Base-by-base conservation (phyloP, 257 asterid species). In the Handroanthus guayacan region DNA sequence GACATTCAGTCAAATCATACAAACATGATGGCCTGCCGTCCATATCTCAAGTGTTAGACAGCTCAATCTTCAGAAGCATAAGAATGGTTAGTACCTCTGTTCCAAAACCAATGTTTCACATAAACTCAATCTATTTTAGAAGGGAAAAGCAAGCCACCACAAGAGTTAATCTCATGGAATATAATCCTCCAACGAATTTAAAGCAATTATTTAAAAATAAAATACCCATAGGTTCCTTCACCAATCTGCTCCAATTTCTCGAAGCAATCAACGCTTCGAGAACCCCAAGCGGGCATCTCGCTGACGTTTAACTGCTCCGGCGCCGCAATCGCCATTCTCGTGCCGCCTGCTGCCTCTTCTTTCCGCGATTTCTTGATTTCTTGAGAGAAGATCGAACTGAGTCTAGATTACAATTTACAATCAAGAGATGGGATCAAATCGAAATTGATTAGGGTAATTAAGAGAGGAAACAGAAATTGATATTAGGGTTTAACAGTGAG, bases 211-310 rank as follows among this genome's bases (percentile, higher is more conserved):
- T 4, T 0, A 37, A 69, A 74, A 77, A 54, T 14, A 39, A 45
- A 41, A 18, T 85, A 92, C 97, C 97, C 97, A 81, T 92, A 92
- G 78, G 97, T 92, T 78, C 97, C 97, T 86, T 92, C 97, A 38
- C 97, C 97, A 83, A 92, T 92, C 82, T 90, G 97, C 86, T 92
- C 97, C 85, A 92, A 86, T 84, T 92, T 92, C 86, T 92, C 97
- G 75, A 92, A 92, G 86, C 97, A 90, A 60, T 92, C 97, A 41
- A 92, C 95, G 57, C 93, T 90, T 71, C 97, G 82, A 16, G 97
- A 92, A 75, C 97, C 97, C 97, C 97, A 92, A 0, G 84, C 79
- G 17, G 97, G 92, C 44, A 87, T 63, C 72, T 92, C 97, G 37
- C 74, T 87, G 3, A 87, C 68, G 67, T 92, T 92, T 3, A 92